phyloP scores from a whole-genome alignment of 345 rosid species.

The Syzygium grande region DNA sequence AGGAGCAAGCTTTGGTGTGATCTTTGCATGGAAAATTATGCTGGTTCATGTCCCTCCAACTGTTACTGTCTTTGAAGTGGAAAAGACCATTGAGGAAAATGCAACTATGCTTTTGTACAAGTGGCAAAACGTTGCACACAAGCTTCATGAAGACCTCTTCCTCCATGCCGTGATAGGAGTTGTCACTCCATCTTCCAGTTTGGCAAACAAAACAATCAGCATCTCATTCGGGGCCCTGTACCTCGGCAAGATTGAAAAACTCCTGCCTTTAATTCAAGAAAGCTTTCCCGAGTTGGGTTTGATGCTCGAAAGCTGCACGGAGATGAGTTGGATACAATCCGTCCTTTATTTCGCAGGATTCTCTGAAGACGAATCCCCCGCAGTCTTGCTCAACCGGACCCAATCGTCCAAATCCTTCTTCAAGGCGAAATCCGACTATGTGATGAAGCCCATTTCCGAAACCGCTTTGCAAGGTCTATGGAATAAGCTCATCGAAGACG shows the following conservation, averaged over 20 bases:
- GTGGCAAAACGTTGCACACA: conserved; percentile 49
- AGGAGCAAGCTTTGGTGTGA: conserved; percentile 60
- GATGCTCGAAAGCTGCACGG: conserved; percentile 28
- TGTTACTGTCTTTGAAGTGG: conserved; percentile 48
- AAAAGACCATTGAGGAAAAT: conserved; percentile 34
- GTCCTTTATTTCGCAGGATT: conserved; percentile 47
- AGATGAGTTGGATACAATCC: conserved; percentile 63
- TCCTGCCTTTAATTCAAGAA: conserved; percentile 27
- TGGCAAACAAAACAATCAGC: conserved; percentile 19
- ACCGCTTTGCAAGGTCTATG: conserved; percentile 40
- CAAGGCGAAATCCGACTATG: conserved; percentile 64
- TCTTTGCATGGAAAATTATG: conserved; percentile 48
- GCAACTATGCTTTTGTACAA: conserved; percentile 32
- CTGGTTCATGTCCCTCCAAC: conserved; percentile 57
- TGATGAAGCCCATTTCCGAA: conserved; percentile 22
- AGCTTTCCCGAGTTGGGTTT: conserved; percentile 56
- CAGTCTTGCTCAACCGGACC: conserved; percentile 39
- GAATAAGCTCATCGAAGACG: conserved; percentile 37
- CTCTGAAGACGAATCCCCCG: conserved; percentile 24
- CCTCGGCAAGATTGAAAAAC: conserved; percentile 23
- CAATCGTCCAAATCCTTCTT: conserved; percentile 32
- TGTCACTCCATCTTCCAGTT: conserved; percentile 17
- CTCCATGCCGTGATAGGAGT: conserved; percentile 24
- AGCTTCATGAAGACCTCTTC: conserved; percentile 42
- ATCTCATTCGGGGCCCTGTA: conserved; percentile 19